These are phyloP conservation scores for Diaporthe citrichinensis DNA, from an alignment of 2,329 filamentous ascomycete species.

Conservation along the genomic window DNA sequence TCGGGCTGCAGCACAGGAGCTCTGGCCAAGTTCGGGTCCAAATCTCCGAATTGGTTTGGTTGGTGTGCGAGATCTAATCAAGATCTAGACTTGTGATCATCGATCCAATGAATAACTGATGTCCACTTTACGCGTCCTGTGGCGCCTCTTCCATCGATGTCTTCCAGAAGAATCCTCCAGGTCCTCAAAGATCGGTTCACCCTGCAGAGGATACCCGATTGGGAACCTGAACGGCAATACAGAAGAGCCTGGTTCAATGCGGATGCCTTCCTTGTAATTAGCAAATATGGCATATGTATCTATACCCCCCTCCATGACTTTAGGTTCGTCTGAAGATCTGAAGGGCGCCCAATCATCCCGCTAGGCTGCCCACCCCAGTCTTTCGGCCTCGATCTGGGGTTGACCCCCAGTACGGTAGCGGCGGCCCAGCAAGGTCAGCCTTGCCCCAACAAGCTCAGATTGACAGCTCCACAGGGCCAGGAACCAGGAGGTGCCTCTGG, in stretches of 20 bases:
- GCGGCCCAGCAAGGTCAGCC: not conserved
- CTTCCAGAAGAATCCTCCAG: conserved; percentile 15
- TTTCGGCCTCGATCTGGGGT: not conserved
- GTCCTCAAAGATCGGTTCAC: not conserved
- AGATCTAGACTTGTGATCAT: conserved; percentile 26
- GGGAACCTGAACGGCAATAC: not conserved
- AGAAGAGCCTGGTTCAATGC: not conserved
- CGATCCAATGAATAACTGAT: not conserved
- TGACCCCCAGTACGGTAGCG: not conserved
- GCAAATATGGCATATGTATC: not conserved
- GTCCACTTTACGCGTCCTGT: not conserved
- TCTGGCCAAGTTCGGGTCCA: conserved; percentile 2
- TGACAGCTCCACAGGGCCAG: conserved; percentile 1
- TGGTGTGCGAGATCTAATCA: conserved; percentile 8
- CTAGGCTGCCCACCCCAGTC: conserved; percentile 1
- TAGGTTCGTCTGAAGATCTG: conserved; percentile 12
- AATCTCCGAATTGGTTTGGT: not conserved
- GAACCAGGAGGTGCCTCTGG: not conserved
- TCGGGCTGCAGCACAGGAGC: not conserved
- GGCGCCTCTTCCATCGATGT: not conserved
- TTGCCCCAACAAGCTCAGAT: not conserved
- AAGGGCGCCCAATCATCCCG: not conserved
- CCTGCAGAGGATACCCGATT: conserved; percentile 2
- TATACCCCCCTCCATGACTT: not conserved
- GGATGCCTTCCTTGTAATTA: not conserved